These are phyloP conservation scores for Geotrichum fermentans DNA, from an alignment of 1,139 yeast species.

Conservation along the genomic window DNA sequence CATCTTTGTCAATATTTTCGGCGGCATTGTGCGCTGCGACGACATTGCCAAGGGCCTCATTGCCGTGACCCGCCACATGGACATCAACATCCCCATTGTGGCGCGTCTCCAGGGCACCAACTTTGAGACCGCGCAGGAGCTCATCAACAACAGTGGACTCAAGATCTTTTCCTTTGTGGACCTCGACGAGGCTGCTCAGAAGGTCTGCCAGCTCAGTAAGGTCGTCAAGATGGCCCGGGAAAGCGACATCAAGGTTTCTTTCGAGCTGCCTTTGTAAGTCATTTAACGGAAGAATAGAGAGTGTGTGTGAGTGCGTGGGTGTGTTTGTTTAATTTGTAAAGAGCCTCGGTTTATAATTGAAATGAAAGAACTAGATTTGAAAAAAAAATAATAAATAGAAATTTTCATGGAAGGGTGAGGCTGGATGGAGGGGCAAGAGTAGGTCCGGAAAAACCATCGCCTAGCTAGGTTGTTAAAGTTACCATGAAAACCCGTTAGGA, in stretches of 20 bases:
- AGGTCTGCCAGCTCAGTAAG: conserved; percentile 72
- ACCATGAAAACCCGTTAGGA: too few relatives aligned
- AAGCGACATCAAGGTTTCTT: conserved; percentile 47
- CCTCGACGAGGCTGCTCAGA: conserved; percentile 95
- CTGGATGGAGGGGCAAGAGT: too few relatives aligned
- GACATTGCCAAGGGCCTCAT: conserved; percentile 96
- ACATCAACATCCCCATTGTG: conserved; percentile 87
- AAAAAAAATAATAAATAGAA: too few relatives aligned
- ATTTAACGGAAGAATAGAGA: too few relatives aligned
- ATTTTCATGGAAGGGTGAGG: too few relatives aligned
- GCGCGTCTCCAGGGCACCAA: conserved; percentile 99
- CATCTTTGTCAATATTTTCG: conserved; percentile 95
- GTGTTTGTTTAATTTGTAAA: background rate
- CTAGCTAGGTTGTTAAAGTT: too few relatives aligned
- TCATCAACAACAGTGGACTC: conserved; percentile 84
- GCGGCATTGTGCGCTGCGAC: conserved; percentile 99
- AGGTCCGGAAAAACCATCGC: too few relatives aligned
- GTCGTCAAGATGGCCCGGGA: conserved; percentile 47
- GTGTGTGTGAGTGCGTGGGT: background rate
- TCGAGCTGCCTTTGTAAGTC: conserved; percentile 44
- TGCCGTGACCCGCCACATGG: conserved; percentile 85
- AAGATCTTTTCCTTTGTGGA: conserved; percentile 89
- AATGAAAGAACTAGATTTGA: too few relatives aligned
- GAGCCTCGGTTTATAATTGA: too few relatives aligned
- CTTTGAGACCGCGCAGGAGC: conserved; percentile 79